Evolutionary conservation across 768 basidiomycete genomes (phyloP), one percentile per base, ranked within the genome.

Genomic region (Clavulina sp.): DNA sequence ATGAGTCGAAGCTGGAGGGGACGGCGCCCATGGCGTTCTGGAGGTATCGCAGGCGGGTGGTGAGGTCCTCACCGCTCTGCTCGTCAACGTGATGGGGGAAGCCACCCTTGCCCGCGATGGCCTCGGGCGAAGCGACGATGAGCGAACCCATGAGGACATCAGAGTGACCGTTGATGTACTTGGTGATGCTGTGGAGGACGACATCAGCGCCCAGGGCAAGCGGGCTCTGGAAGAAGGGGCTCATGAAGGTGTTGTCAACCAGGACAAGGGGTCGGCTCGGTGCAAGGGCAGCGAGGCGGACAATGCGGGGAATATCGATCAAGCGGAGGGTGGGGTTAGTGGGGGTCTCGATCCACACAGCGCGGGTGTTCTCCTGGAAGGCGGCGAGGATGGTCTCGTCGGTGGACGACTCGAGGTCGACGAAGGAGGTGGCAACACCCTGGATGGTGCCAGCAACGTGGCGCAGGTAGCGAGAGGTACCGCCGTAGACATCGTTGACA

Each of bases 191-290:
- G 23, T 95, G 88, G 3, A 88, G 55, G 57, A 88, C 84, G 57
- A 95, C 69, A 62, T 93, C 88, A 13, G 88, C 93, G 16, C 70
- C 77, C 26, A 76, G 80, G 52, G 82, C 73, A 31, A 96, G 77
- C 0, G 92, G 92, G 0, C 86, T 87, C 34, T 78, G 75, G 69
- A 82, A 96, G 69, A 79, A 96, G 0, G 93, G 87, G 0, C 88
- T 92, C 36, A 89, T 72, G 74, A 93, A 95, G 23, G 91, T 95
- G 68, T 85, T 89, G 70, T 96, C 92, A 41, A 96, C 83, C 44
- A 92, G 75, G 13, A 99, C 76, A 28, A 89, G 69, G 0, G 92
- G 91, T 18, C 61, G 57, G 7, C 60, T 56, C 0, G 63, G 61
- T 49, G 82, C 78, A 0, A 75, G 68, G 51, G 70, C 74, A 2